Percentiles rank a stretch among this genome's conserved stretches.
These are phyloP conservation scores for Candida sp. DNA, from an alignment of 1,139 yeast genomes.

Conservation along the genomic window DNA sequence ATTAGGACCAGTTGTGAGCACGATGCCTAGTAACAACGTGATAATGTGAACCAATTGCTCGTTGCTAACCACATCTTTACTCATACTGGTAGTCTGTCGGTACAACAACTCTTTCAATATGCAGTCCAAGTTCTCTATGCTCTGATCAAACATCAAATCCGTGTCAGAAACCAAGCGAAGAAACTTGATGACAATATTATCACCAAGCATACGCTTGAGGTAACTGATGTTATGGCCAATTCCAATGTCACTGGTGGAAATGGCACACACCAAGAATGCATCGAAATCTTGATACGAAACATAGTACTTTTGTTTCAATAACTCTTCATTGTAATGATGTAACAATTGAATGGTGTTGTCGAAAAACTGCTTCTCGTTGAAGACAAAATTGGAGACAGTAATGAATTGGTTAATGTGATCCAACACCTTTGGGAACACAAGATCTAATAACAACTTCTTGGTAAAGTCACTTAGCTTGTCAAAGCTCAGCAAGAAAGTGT, in stretches of 20 bases:
- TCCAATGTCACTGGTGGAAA: slow-evolving; percentile 37
- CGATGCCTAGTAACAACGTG: slow-evolving; percentile 33
- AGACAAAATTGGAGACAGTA: slow-evolving; percentile 36
- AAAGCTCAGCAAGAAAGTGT: slow-evolving; percentile 25
- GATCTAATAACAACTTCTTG: slow-evolving; percentile 33
- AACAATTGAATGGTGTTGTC: slow-evolving; percentile 30
- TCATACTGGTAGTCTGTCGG: slow-evolving; percentile 46
- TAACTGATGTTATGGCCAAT: slow-evolving; percentile 16
- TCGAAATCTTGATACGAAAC: slow-evolving; percentile 29
- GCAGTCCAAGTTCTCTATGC: slow-evolving; percentile 19
- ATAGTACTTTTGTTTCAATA: slow-evolving; percentile 27
- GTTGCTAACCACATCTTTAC: slow-evolving; percentile 31
- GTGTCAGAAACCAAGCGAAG: slow-evolving; percentile 21
- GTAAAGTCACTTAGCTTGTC: slow-evolving; percentile 27
- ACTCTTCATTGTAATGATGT: slow-evolving; percentile 24
- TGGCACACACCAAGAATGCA: slow-evolving; percentile 30
- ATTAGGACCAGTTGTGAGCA: slow-evolving; percentile 19
- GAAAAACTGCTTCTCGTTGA: slow-evolving; percentile 36
- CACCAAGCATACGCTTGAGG: slow-evolving; percentile 31
- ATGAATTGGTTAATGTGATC: slow-evolving; percentile 41
- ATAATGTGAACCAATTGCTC: slow-evolving; percentile 36
- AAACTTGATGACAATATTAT: slow-evolving; percentile 30
- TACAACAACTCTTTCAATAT: slow-evolving; percentile 41
- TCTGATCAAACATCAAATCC: slow-evolving; percentile 8
- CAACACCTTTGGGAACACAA: slow-evolving; percentile 41